Evolutionary conservation across 176 grass and related monocot species (phyloP).

Genomic region (Lolium perenne): DNA sequence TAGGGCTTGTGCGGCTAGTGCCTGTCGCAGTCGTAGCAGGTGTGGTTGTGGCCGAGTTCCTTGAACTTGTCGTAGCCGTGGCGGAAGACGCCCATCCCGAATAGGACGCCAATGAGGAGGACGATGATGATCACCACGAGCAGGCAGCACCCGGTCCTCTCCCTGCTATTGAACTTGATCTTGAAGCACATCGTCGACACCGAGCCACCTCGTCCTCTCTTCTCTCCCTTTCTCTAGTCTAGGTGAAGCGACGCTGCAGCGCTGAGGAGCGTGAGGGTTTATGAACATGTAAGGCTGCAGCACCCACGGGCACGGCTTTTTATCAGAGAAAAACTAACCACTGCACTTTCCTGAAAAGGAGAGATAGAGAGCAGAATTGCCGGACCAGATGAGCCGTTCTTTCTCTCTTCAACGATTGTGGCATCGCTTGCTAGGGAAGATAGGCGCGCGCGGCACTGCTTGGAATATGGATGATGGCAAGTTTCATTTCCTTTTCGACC

Average conservation of each 20-base stretch:
- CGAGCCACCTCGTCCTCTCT: not conserved
- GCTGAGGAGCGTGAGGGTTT: not conserved
- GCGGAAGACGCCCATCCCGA: slow-evolving; percentile 66
- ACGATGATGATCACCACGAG: slow-evolving; percentile 40
- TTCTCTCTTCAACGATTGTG: slow-evolving; percentile 24
- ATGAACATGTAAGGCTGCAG: not conserved
- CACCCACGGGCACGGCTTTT: not conserved
- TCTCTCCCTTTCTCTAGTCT: not conserved
- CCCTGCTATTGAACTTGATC: slow-evolving; percentile 40
- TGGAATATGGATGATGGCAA: not conserved
- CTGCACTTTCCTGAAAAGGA: not conserved
- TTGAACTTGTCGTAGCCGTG: slow-evolving; percentile 46
- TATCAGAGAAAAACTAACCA: not conserved
- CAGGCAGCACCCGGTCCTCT: slow-evolving; percentile 47
- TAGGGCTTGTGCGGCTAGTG: not conserved
- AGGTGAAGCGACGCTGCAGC: not conserved
- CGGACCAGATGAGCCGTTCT: not conserved
- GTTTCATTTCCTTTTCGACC: slow-evolving; percentile 26
- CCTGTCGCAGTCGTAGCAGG: slow-evolving; percentile 57
- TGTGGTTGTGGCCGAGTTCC: slow-evolving; percentile 55
- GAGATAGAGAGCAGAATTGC: not conserved
- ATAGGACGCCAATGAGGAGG: slow-evolving; percentile 62
- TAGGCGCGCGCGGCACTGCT: not conserved
- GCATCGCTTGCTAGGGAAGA: not conserved
- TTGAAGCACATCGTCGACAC: slow-evolving; percentile 30